phyloP scores from a whole-genome alignment of 2,329 filamentous ascomycete species.

The Fusarium hostae region DNA sequence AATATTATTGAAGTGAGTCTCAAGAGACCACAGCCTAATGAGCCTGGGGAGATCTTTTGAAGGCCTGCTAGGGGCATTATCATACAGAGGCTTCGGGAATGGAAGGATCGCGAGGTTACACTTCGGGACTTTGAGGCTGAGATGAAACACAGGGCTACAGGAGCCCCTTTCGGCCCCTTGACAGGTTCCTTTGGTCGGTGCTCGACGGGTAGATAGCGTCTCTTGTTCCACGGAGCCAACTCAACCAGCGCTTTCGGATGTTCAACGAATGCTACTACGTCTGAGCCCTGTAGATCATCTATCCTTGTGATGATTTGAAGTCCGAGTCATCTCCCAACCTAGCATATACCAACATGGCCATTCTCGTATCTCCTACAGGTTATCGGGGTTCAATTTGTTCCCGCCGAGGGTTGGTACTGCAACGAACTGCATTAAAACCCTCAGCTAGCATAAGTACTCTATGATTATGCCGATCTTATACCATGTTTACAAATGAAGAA shows the following conservation, averaged over 20 bases:
- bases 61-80: background rate
- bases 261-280: background rate
- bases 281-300: background rate
- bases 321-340: background rate
- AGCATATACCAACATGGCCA: background rate
- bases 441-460: background rate
- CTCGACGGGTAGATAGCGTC: background rate
- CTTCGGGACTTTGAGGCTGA: background rate
- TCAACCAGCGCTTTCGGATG: background rate
- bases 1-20: background rate
- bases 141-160: background rate
- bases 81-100: background rate
- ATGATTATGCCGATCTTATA: background rate
- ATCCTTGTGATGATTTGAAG: background rate
- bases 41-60: background rate
- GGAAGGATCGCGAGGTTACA: background rate
- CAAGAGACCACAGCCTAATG: background rate
- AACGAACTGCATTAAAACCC: background rate
- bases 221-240: background rate
- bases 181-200: background rate
- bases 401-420: background rate
- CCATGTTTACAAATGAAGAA: background rate
- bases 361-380: background rate
- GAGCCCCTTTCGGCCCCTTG: background rate
- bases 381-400: background rate